Conservation (phyloP, 768 basidiomycete species). For the Pluteus cervinus region DNA sequence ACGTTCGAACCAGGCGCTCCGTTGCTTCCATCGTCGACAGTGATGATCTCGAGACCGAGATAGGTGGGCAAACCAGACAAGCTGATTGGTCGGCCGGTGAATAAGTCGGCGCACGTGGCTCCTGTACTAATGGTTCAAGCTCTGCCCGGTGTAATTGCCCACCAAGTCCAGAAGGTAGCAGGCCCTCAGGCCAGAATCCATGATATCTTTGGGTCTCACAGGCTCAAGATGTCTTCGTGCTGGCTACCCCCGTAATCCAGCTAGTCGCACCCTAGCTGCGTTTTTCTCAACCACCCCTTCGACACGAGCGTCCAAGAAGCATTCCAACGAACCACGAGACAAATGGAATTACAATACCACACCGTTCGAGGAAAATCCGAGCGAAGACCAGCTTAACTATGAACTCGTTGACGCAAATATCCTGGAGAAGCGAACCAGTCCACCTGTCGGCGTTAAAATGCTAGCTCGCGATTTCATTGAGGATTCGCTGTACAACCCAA, state of each 20-base stretch:
- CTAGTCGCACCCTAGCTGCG: slow-evolving; percentile 9
- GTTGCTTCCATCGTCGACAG: slow-evolving; percentile 27
- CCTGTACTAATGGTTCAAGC: too few relatives aligned
- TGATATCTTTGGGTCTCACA: slow-evolving; percentile 28
- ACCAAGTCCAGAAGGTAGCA: too few relatives aligned
- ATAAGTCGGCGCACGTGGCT: too few relatives aligned
- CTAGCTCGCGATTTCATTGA: slow-evolving; percentile 95
- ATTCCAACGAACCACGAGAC: slow-evolving; percentile 32
- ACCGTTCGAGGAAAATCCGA: slow-evolving; percentile 48
- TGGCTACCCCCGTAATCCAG: slow-evolving; percentile 10
- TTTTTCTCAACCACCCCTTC: slow-evolving; percentile 16
- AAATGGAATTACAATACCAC: slow-evolving; percentile 78
- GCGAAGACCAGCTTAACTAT: slow-evolving; percentile 35
- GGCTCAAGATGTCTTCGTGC: slow-evolving; percentile 27
- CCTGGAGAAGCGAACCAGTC: slow-evolving; percentile 46
- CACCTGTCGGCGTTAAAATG: slow-evolving; percentile 85
- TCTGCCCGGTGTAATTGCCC: too few relatives aligned
- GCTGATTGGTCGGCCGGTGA: too few relatives aligned
- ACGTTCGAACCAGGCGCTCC: slow-evolving; percentile 57
- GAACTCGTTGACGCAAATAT: slow-evolving; percentile 64
- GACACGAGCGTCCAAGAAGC: slow-evolving; percentile 11
- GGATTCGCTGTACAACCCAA: slow-evolving; percentile 92
- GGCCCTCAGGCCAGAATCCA: slow-evolving; percentile 21
- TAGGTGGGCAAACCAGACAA: too few relatives aligned
- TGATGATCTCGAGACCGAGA: slow-evolving; percentile 5